Evolutionary conservation across 2,329 filamentous ascomycete genomes (phyloP), one percentile per base, ranked within the genome.

Genomic region (Elsinoe batatas): DNA sequence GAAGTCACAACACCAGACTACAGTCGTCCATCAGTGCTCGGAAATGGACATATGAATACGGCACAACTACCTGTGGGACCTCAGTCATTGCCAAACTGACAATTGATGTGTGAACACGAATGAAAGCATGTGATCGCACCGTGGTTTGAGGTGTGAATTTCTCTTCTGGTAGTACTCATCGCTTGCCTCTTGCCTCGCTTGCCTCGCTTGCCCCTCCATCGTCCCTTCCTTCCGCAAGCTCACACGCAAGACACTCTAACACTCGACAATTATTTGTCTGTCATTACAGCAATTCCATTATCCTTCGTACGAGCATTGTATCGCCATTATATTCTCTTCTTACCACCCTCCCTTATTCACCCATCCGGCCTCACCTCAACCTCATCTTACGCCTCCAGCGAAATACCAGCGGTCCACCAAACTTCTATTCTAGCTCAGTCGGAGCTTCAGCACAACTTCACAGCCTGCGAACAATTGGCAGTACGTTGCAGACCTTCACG

Each of bases 141-240:
- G 20, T 22, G 40, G 40, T 44, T 44, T 44, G 40, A 17, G 40
- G 18, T 44, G 40, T 44, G 40, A 26, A n/a, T 26, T 13, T 42
- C 26, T 44, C 40, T 42, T 22, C 17, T 26, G 26, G 20, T 44
- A 22, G 40, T 44, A 22, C 40, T 44, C 12, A 12, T 17, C 13
- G 13, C 36, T 38, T 44, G 40, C 40, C 18, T 26, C 22, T 35
- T 49, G 44, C 44, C 30, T 35, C 12, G 44, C 22, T 35, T 49
- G 44, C 44, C 30, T 35, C 12, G 44, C 26, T 49, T 33, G 44
- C 44, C 33, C 44, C 44, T 49, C 44, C 44, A 49, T n/a, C 26
- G 26, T 26, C 17, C 44, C 30, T 49, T 10, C 44, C 44, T 33
- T 33, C 15, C 18, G 11, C 42, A 18, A 10, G 32, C 10, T 20